Evolutionary conservation across 139 green algal genomes (phyloP).

Genomic region (Chlorella sorokiniana): DNA sequence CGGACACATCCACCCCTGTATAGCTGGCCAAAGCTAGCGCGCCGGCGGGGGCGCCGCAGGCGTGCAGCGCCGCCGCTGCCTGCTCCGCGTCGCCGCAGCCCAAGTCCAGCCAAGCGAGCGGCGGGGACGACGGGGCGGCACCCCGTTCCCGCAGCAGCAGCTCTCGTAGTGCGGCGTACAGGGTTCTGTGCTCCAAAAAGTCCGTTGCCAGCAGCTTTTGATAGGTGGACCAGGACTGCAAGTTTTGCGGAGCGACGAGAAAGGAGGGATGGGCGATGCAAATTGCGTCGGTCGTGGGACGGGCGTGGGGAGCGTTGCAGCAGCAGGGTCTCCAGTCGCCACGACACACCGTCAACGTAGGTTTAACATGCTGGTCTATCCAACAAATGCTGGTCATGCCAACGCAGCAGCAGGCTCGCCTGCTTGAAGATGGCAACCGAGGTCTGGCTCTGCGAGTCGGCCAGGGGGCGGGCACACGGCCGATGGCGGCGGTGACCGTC

Average conservation of each 20-base stretch:
- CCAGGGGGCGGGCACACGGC: background rate
- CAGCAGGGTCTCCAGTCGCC: too few relatives aligned
- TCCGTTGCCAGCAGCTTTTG: conserved; percentile 9
- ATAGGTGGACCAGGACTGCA: background rate
- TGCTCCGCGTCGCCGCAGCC: conserved; percentile 26
- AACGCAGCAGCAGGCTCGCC: background rate
- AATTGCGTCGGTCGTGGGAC: background rate
- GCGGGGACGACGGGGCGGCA: background rate
- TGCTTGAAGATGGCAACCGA: conserved; percentile 2
- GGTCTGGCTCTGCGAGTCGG: background rate
- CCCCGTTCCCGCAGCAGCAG: background rate
- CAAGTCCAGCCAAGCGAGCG: background rate
- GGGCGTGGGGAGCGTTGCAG: too few relatives aligned
- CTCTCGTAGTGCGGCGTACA: background rate
- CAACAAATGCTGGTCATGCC: background rate
- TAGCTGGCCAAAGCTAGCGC: background rate
- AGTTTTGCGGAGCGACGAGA: too few relatives aligned
- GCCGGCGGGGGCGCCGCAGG: background rate
- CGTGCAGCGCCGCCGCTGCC: background rate
- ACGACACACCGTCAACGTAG: too few relatives aligned
- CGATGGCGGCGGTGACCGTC: too few relatives aligned
- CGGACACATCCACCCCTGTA: conserved; percentile 15
- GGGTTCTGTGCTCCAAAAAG: background rate
- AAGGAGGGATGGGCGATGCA: too few relatives aligned
- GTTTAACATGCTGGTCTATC: background rate